Base-by-base conservation (phyloP, 345 rosid species). In the Eucalyptus rudis region DNA sequence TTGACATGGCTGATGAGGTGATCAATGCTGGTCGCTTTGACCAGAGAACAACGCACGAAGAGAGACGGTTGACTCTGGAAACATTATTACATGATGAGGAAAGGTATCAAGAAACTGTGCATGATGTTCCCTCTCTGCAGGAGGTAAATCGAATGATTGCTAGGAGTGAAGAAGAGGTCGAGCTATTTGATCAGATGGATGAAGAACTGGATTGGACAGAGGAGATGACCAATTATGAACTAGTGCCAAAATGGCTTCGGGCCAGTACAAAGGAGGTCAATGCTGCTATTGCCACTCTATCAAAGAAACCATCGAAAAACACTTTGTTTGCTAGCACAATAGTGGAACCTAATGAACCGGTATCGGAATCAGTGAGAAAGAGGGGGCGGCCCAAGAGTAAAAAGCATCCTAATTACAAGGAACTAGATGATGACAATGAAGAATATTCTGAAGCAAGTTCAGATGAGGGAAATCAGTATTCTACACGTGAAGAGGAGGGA, bases 1-100 rank as follows among this genome's bases (percentile, higher is more conserved):
- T 98, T 91, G 99, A 98, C 92, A 98, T 98, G 99, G 99, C 99
- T 90, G 99, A 98, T 93, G 99, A 98, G 94, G 99, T 98, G 87
- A 98, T 97, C 89, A 98, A 98, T 94, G 99, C 99, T 93, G 99
- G 99, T 87, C 97, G 99, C 86, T 98, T 98, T 93, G 99, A 98
- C 92, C 99, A 98, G 93, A 97, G 99, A 92, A 98, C 99, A 86
- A 98, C 99, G 45, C 99, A 98, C 87, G 99, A 98, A 95, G 99
- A 98, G 92, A 94, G 99, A 54, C 98, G 99, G 25, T 91, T 96
- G 96, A 98, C 99, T 89, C 95, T 98, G 90, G 99, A 98, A 94
- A 96, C 99, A 89, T 92, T 98, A 90, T 92, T 98, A 90, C 99
- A 98, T 92, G 99, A 98, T 87, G 99, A 98, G 87, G 99, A 97